Evolutionary conservation across 176 grass and related monocot species (phyloP).

Genomic region (Canna indica): DNA sequence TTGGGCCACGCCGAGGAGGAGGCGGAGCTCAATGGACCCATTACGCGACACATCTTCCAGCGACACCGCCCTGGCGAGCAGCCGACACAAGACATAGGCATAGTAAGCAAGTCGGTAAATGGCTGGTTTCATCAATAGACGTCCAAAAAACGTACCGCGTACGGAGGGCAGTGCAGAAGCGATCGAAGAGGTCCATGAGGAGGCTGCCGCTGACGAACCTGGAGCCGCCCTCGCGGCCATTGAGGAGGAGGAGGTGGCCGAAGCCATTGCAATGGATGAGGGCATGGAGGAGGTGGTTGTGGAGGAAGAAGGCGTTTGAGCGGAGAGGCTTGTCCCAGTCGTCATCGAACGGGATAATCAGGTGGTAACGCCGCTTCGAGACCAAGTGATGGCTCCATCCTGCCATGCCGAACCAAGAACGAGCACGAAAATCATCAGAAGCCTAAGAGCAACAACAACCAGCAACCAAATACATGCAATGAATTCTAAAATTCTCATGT

Average conservation of each 20-base stretch:
- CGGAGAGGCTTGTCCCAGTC: slow-evolving; percentile 43
- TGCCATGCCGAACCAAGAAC: slow-evolving; percentile 25
- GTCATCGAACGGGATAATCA: slow-evolving; percentile 52
- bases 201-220: slow-evolving; percentile 40
- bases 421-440: background rate
- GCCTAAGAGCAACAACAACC: background rate
- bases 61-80: slow-evolving; percentile 45
- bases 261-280: slow-evolving; percentile 84
- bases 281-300: slow-evolving; percentile 70
- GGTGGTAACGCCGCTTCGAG: slow-evolving; percentile 77
- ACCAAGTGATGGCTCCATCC: slow-evolving; percentile 87
- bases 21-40: slow-evolving; percentile 58
- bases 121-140: background rate
- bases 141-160: slow-evolving; percentile 30
- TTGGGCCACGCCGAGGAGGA: slow-evolving; percentile 50
- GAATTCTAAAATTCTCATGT: too few species aligned
- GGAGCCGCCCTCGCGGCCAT: slow-evolving; percentile 38
- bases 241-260: slow-evolving; percentile 64
- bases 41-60: slow-evolving; percentile 65
- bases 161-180: slow-evolving; percentile 66
- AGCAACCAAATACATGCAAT: background rate
- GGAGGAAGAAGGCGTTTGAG: slow-evolving; percentile 31
- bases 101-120: background rate
- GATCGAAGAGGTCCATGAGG: slow-evolving; percentile 90
- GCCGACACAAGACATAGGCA: background rate